Evolutionary conservation across 345 rosid genomes (phyloP).

Genomic region (Populus ilicifolia): DNA sequence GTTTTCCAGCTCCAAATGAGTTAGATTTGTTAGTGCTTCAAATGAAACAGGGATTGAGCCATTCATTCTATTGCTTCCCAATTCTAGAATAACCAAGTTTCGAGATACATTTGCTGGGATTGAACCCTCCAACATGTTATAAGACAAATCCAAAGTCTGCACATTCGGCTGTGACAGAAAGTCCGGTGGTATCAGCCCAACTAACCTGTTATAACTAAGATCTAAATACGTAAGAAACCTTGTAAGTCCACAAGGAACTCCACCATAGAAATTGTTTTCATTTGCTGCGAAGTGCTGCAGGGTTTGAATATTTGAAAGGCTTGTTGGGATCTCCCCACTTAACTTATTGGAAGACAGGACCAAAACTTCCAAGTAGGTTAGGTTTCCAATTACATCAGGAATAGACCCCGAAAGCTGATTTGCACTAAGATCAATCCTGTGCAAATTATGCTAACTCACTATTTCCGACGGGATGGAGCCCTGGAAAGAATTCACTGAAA

Average conservation of each 20-base stretch:
- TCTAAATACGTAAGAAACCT: constrained; percentile 39
- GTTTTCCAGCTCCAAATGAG: constrained; percentile 64
- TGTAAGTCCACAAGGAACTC: constrained; percentile 48
- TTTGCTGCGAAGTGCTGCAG: constrained; percentile 59
- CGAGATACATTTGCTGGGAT: constrained; percentile 43
- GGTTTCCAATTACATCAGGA: constrained; percentile 47
- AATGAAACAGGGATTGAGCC: constrained; percentile 39
- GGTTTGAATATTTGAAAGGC: constrained; percentile 37
- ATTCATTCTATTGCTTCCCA: constrained; percentile 51
- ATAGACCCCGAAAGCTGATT: constrained; percentile 44
- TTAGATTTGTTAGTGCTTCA: constrained; percentile 28
- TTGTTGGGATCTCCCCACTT: constrained; percentile 42
- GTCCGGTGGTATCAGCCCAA: constrained; percentile 46
- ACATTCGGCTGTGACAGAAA: constrained; percentile 38
- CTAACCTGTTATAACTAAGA: constrained; percentile 52
- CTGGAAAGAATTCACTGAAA: constrained; percentile 34
- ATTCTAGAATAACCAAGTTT: constrained; percentile 53
- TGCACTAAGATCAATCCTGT: constrained; percentile 45
- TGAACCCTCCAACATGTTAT: constrained; percentile 40
- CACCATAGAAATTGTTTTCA: constrained; percentile 41
- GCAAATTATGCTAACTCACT: constrained; percentile 31
- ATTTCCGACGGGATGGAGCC: constrained; percentile 53
- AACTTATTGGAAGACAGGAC: constrained; percentile 49
- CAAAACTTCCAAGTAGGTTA: constrained; percentile 40
- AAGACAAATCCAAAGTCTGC: constrained; percentile 50